A percentile compares a stretch with the other conserved stretches of the same genome.
phyloP scores from a whole-genome alignment of 2,329 filamentous ascomycete species.

The Aspergillus fructus region DNA sequence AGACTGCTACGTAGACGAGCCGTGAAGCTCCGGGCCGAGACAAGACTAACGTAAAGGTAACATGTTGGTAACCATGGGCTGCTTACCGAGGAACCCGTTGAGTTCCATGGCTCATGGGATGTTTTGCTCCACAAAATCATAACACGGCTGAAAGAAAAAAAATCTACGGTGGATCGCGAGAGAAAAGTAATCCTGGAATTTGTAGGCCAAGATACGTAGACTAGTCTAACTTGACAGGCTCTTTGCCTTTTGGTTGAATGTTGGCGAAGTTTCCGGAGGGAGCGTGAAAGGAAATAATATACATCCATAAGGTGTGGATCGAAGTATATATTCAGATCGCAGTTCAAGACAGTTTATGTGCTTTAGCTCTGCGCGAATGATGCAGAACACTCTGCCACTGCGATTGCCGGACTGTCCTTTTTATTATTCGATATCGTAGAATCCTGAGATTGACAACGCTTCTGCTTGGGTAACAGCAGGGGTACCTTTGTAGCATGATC shows the following conservation, averaged over 20 bases:
- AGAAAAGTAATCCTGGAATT: neutral
- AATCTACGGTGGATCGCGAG: neutral
- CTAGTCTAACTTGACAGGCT: neutral
- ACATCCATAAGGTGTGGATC: neutral
- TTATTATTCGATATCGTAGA: neutral
- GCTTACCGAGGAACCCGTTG: neutral
- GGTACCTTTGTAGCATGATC: neutral
- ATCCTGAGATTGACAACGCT: neutral
- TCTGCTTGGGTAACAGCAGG: neutral
- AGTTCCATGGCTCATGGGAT: slow-evolving; percentile 1
- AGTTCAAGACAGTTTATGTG: neutral
- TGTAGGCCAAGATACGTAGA: neutral
- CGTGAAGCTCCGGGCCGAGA: slow-evolving; percentile 3
- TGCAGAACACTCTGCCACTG: slow-evolving; percentile 3
- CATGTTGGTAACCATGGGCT: neutral
- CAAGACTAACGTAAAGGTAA: neutral
- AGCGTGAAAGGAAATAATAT: neutral
- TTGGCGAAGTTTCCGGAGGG: neutral
- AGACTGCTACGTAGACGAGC: neutral
- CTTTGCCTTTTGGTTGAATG: neutral
- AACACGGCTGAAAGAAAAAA: neutral
- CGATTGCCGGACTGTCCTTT: neutral
- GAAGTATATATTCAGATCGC: neutral
- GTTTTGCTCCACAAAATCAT: slow-evolving; percentile 6
- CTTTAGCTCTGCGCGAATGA: slow-evolving; percentile 6